These are phyloP conservation scores for Cyphellophora europaea DNA, from an alignment of 2,329 filamentous ascomycete species.

Conservation along the genomic window DNA sequence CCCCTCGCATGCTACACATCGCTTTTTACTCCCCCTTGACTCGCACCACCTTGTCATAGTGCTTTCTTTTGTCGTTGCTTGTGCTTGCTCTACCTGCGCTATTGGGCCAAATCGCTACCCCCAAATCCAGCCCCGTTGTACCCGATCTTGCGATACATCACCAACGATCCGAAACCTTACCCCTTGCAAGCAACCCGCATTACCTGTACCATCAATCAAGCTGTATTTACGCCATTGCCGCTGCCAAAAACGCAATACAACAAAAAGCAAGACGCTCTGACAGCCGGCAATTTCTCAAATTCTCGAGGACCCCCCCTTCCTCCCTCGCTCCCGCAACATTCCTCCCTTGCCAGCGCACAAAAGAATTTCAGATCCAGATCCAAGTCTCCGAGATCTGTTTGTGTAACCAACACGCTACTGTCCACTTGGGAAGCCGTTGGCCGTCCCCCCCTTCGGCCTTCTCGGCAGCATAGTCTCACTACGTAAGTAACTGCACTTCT, in stretches of 20 bases:
- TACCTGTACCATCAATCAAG: neutral
- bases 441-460: too few relatives aligned
- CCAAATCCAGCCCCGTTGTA: neutral
- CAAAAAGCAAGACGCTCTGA: constrained; percentile 1
- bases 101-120: neutral
- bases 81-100: neutral
- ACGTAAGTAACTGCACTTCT: too few relatives aligned
- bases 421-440: too few relatives aligned
- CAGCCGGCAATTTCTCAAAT: neutral
- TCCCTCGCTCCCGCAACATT: neutral
- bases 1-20: neutral
- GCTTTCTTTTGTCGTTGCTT: neutral
- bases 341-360: neutral
- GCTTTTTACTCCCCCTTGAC: neutral
- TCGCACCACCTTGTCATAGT: neutral
- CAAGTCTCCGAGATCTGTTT: neutral
- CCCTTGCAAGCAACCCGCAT: neutral
- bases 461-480: too few relatives aligned
- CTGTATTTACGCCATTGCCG: neutral
- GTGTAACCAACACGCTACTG: too few relatives aligned
- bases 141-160: neutral
- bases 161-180: neutral
- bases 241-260: neutral
- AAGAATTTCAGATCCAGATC: neutral
- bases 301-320: neutral